phyloP scores from a whole-genome alignment of 1,139 yeast genomes.

The Sugiyamaella paludigena region DNA sequence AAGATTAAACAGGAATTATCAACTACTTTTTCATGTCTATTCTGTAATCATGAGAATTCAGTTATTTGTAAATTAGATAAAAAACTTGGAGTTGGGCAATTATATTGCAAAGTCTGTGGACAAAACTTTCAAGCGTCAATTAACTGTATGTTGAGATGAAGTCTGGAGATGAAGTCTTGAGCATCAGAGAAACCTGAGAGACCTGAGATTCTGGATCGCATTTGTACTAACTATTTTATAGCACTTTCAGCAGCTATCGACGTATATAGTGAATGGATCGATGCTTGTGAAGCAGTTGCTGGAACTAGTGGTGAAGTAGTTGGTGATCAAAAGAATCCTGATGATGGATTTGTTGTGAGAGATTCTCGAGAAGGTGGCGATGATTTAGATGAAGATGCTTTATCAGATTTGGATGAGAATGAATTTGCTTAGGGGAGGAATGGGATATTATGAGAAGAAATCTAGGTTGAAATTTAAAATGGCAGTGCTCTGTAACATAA shows the following conservation, averaged over 20 bases:
- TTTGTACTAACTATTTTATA: constrained; percentile 12
- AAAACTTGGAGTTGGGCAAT: constrained; percentile 77
- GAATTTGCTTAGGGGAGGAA: constrained; percentile 16
- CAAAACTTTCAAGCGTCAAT: constrained; percentile 90
- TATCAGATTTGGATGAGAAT: constrained; percentile 30
- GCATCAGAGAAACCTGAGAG: not conserved
- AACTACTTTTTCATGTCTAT: constrained; percentile 83
- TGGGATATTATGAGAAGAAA: too few relatives aligned
- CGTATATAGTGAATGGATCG: constrained; percentile 96
- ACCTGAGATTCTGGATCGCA: too few relatives aligned
- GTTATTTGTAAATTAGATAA: constrained; percentile 88
- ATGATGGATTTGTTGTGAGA: constrained; percentile 18
- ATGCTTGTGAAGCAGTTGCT: constrained; percentile 96
- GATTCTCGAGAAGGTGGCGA: constrained; percentile 21
- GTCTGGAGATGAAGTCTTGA: not conserved
- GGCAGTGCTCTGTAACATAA: too few relatives aligned
- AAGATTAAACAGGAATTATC: constrained; percentile 78
- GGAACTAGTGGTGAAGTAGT: constrained; percentile 46
- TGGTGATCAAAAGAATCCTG: constrained; percentile 37
- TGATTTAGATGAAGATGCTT: constrained; percentile 28
- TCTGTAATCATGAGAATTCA: constrained; percentile 93
- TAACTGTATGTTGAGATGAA: constrained; percentile 45
- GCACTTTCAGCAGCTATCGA: constrained; percentile 82
- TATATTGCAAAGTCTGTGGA: constrained; percentile 91
- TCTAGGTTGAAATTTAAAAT: too few relatives aligned